Conservation (phyloP, 805 yeast species). For the Nakazawaea anatomiae region DNA sequence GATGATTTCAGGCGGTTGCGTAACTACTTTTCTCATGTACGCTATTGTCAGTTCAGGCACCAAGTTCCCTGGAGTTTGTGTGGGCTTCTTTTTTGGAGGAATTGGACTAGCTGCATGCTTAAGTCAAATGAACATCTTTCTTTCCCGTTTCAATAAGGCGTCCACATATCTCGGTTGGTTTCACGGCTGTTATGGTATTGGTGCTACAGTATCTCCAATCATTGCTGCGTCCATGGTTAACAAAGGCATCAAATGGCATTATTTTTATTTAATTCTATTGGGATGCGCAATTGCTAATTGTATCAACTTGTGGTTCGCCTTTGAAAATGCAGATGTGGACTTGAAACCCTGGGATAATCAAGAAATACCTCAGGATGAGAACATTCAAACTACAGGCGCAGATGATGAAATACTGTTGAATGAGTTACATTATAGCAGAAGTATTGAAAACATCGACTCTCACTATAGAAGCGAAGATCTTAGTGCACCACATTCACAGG, state of each 20-base stretch:
- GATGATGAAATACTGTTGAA: neutral
- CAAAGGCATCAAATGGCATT: conserved; percentile 47
- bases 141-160: conserved; percentile 43
- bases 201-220: conserved; percentile 67
- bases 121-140: conserved; percentile 47
- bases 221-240: conserved; percentile 51
- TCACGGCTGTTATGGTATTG: conserved; percentile 70
- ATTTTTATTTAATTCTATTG: conserved; percentile 42
- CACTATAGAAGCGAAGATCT: neutral
- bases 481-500: conserved; percentile 1
- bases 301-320: conserved; percentile 34
- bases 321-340: conserved; percentile 43
- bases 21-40: conserved; percentile 33
- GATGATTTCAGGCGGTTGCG: conserved; percentile 33
- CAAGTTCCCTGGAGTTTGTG: conserved; percentile 39
- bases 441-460: neutral
- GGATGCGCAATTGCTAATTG: conserved; percentile 30
- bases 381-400: neutral
- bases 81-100: conserved; percentile 54
- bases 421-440: neutral
- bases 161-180: conserved; percentile 54
- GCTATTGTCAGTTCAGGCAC: conserved; percentile 43
- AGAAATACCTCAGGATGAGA: conserved; percentile 12
- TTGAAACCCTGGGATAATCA: conserved; percentile 28
- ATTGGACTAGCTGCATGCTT: conserved; percentile 44